Conservation (phyloP, 1,139 yeast species). For the Meyerozyma athensensis region DNA sequence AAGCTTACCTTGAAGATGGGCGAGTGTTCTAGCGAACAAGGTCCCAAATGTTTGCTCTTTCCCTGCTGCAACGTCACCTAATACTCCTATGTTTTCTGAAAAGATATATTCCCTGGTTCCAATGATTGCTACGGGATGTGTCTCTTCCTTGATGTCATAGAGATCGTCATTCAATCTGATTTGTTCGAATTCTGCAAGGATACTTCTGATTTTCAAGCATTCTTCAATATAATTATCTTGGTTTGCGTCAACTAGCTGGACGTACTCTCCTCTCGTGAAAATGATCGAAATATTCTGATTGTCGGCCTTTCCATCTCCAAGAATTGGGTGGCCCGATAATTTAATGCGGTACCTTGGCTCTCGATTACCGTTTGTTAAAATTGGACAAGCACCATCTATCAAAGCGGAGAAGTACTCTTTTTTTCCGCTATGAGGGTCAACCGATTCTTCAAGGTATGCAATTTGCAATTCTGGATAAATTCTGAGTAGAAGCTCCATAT, state of each 20-base stretch:
- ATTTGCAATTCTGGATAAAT: conserved; percentile 47
- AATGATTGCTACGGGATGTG: conserved; percentile 48
- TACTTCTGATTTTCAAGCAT: conserved; percentile 48
- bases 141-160: conserved; percentile 19
- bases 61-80: conserved; percentile 56
- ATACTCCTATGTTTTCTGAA: conserved; percentile 49
- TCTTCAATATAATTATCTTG: conserved; percentile 56
- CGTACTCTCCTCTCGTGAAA: conserved; percentile 49
- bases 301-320: conserved; percentile 57
- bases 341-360: conserved; percentile 40
- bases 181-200: conserved; percentile 50
- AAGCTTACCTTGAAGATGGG: conserved; percentile 51
- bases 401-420: conserved; percentile 29
- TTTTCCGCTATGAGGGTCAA: conserved; percentile 21
- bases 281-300: conserved; percentile 50
- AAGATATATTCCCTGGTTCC: conserved; percentile 54
- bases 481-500: conserved; percentile 31
- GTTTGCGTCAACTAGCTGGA: conserved; percentile 52
- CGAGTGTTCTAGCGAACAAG: conserved; percentile 49
- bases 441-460: conserved; percentile 36
- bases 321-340: conserved; percentile 50
- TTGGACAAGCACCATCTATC: conserved; percentile 44
- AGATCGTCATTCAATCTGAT: conserved; percentile 28
- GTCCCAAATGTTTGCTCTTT: conserved; percentile 58
- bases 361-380: conserved; percentile 29